A percentile compares a stretch with the other conserved stretches of the same genome.
phyloP scores from a whole-genome alignment of 257 asterid genomes.

The Plectranthus barbatus region DNA sequence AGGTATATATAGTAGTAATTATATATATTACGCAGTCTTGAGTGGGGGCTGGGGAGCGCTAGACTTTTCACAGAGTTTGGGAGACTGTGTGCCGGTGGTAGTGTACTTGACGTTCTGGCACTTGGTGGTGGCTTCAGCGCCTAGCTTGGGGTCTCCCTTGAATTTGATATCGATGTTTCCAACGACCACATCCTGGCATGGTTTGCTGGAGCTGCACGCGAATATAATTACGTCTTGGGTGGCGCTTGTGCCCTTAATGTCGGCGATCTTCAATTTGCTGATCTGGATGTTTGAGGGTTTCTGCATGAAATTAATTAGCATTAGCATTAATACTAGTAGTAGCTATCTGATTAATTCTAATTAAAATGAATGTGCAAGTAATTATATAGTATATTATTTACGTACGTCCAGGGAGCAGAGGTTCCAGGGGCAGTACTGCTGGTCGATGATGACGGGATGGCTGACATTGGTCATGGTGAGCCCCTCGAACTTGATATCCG shows the following conservation, averaged over 20 bases:
- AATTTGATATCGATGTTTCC: slow-evolving; percentile 33
- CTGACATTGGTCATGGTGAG: background rate
- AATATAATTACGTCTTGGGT: slow-evolving; percentile 17
- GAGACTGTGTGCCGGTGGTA: slow-evolving; percentile 30
- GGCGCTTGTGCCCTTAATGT: slow-evolving; percentile 35
- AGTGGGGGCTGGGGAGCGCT: no score
- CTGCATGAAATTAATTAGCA: background rate
- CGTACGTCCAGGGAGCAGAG: slow-evolving; percentile 20
- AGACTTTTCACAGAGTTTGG: slow-evolving; percentile 9
- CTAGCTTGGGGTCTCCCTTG: slow-evolving; percentile 17
- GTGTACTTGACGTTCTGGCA: slow-evolving; percentile 39
- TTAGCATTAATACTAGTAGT: no score
- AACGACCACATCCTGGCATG: slow-evolving; percentile 34
- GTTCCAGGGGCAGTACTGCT: slow-evolving; percentile 38
- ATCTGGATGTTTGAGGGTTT: slow-evolving; percentile 21
- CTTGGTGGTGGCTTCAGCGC: no score
- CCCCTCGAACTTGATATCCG: background rate
- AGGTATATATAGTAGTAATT: no score
- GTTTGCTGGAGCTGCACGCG: slow-evolving; percentile 31
- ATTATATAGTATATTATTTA: no score
- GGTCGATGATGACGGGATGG: slow-evolving; percentile 12
- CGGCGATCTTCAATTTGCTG: slow-evolving; percentile 2
- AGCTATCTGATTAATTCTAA: no score
- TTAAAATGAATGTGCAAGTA: no score
- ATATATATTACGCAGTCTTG: no score